phyloP scores from a whole-genome alignment of 495 filamentous ascomycete species.

The Podospora appendiculata region DNA sequence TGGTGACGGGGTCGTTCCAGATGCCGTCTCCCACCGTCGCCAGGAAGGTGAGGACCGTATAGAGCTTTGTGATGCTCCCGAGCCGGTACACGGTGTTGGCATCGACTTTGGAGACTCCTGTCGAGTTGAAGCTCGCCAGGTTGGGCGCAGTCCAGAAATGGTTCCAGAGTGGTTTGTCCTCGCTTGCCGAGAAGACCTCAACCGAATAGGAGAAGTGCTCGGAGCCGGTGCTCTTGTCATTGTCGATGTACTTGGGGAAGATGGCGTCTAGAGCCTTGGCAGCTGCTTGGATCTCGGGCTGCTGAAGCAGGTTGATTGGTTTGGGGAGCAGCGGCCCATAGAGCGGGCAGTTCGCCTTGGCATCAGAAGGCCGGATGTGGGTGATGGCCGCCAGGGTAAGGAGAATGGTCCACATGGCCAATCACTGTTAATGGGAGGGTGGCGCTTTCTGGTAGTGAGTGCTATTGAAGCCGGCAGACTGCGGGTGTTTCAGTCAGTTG shows the following conservation, averaged over 20 bases:
- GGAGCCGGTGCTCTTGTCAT: conserved; percentile 25
- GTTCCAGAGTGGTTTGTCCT: conserved; percentile 34
- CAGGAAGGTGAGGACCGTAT: conserved; percentile 37
- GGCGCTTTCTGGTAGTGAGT: too few species aligned
- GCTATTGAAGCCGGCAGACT: too few species aligned
- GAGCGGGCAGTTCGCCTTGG: conserved; percentile 36
- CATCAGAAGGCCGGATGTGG: conserved; percentile 2
- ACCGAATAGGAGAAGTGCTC: conserved; percentile 40
- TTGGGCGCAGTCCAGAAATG: conserved; percentile 42
- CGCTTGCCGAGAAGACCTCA: conserved; percentile 37
- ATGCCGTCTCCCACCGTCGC: conserved; percentile 27
- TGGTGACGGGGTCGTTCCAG: conserved; percentile 34
- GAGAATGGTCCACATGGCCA: background rate
- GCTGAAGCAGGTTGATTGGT: conserved; percentile 25
- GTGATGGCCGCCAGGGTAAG: background rate
- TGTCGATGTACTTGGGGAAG: conserved; percentile 26
- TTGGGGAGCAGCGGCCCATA: conserved; percentile 40
- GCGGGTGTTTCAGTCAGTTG: too few species aligned
- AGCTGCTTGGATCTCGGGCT: conserved; percentile 17
- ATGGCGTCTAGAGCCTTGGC: conserved; percentile 18
- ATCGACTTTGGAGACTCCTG: conserved; percentile 31
- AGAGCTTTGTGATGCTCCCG: conserved; percentile 44
- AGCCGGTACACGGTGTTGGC: conserved; percentile 39
- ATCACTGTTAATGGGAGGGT: too few species aligned
- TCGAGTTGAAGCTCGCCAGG: conserved; percentile 24